Evolutionary conservation across 1,284 basidiomycete genomes (phyloP), one percentile per base, ranked within the genome.

Genomic region (Sporisorium sorghi): DNA sequence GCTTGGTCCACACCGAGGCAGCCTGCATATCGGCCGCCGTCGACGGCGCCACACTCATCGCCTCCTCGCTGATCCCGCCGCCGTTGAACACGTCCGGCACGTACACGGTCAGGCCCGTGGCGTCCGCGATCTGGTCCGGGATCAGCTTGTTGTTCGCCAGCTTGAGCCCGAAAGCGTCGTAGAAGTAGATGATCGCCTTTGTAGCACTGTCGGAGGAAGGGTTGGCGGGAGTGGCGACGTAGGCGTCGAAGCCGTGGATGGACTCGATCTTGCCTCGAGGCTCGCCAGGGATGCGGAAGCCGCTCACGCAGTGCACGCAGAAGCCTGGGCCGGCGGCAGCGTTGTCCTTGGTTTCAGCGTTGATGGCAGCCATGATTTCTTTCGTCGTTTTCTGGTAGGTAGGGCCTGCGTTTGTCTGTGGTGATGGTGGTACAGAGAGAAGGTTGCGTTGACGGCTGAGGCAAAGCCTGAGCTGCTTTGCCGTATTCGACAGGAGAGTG

Each of bases 41-140:
- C n/a, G 53, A 33, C 0, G 77, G 78, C 2, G 58, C 57, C 8
- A 19, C 17, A 12, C 46, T 24, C 7, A 79, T 5, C 7, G 58
- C n/a, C 0, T 35, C 43, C 32, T 69, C 59, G 24, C 42, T n/a
- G 19, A 78, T 6, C 5, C 64, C 61, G 3, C 78, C 69, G 3
- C 77, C 78, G 53, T 76, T 58, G 60, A 79, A 79, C 28, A 66
- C 60, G 39, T 79, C 77, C 73, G 51, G 84, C 1, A 90, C 87
- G 87, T 89, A 90, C 24, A 91, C 90, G 64, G 90, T 88, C 57
- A 90, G 87, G 5, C 86, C 85, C 28, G 90, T 83, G 3, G 85
- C 73, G 53, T 88, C 85, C 6, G 90, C 87, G 26, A 90, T 83
- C 23, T 85, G 82, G 80, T 91, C 90, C 0, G 90, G 90, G 8